Percentiles rank a stretch among this genome's conserved stretches.
Conservation (phyloP, 1,139 yeast genomes). For the Wickerhamiella pararugosa region DNA sequence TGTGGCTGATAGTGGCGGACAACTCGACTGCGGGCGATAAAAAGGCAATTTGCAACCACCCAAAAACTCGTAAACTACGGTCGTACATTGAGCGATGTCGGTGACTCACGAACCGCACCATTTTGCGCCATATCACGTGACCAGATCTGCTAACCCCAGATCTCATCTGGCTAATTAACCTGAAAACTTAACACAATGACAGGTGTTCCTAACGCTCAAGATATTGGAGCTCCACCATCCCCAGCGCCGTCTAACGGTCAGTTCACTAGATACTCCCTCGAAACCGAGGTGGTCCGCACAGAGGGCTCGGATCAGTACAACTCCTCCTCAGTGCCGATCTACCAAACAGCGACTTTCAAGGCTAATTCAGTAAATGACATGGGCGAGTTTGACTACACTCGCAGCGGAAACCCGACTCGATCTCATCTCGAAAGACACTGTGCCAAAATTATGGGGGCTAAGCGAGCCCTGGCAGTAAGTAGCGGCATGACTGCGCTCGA, state of each 20-base stretch:
- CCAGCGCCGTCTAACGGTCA: constrained; percentile 26
- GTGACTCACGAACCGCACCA: no score
- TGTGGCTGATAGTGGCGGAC: neutral
- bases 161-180: no score
- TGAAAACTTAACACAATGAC: no score
- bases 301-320: constrained; percentile 58
- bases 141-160: no score
- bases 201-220: no score
- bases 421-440: constrained; percentile 63
- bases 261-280: constrained; percentile 28
- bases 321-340: constrained; percentile 77
- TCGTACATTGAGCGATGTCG: no score
- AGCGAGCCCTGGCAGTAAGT: constrained; percentile 63
- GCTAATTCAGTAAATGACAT: constrained; percentile 57
- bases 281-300: constrained; percentile 61
- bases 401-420: constrained; percentile 92
- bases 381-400: constrained; percentile 82
- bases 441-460: constrained; percentile 57
- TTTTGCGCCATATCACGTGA: no score
- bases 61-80: no score
- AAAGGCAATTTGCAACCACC: no score
- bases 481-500: constrained; percentile 91
- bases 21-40: no score
- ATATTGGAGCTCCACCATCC: constrained; percentile 18
- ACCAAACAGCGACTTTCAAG: constrained; percentile 87